Percentiles rank a stretch among this genome's conserved stretches.
These are phyloP conservation scores for Crithidia expoeki DNA, from an alignment of 208 protist genomes.

Conservation along the genomic window DNA sequence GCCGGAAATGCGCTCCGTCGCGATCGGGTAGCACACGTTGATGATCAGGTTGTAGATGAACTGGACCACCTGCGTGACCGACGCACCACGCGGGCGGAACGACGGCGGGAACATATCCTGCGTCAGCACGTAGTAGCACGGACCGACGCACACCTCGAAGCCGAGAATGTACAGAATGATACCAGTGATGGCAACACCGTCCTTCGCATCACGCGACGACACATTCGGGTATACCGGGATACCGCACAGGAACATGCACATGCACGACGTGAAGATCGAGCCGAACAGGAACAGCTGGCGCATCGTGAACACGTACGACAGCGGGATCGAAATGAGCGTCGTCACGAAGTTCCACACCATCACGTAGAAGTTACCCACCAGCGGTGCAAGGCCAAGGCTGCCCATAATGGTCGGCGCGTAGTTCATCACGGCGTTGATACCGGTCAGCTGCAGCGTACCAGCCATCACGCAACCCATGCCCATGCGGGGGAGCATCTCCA, in stretches of 20 bases:
- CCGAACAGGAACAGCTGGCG: conserved; percentile 71
- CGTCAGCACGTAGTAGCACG: conserved; percentile 83
- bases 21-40: conserved; percentile 86
- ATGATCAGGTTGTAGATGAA: conserved; percentile 87
- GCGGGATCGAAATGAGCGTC: conserved; percentile 71
- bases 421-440: conserved; percentile 84
- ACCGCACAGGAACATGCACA: conserved; percentile 80
- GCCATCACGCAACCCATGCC: conserved; percentile 55
- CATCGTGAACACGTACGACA: conserved; percentile 71
- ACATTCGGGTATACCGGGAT: conserved; percentile 82
- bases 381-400: conserved; percentile 56
- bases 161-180: conserved; percentile 80
- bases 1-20: conserved; percentile 74
- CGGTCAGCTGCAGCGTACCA: conserved; percentile 80
- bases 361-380: conserved; percentile 81
- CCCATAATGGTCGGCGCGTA: conserved; percentile 86
- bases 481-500: conserved; percentile 51
- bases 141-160: conserved; percentile 72
- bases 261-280: conserved; percentile 58
- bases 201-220: conserved; percentile 43
- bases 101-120: conserved; percentile 85
- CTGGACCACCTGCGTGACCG: conserved; percentile 66
- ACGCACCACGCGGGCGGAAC: conserved; percentile 76
- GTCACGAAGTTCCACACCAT: conserved; percentile 91
- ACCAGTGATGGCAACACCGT: conserved; percentile 76